Evolutionary conservation across 441 rosid species (phyloP), one percentile per base, ranked within the genome.

Genomic region (Gossypium gossypioides): DNA sequence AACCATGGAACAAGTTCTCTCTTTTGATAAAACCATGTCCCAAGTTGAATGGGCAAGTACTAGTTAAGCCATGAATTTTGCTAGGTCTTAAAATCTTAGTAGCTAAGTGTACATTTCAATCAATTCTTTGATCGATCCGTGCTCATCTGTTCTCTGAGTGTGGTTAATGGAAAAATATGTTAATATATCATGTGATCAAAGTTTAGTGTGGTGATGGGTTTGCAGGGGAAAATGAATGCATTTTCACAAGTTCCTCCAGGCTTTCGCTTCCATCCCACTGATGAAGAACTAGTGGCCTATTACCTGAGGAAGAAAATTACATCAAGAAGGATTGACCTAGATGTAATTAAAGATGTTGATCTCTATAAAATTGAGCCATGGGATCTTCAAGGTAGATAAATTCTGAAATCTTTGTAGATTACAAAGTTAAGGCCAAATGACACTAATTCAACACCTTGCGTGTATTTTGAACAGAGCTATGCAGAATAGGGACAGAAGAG

Each of bases 401-500:
- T 70, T 46, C 27, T 61, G 34, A 61, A 67, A 52, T 12, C 29
- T 9, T 24, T 6, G 12, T 7, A 22, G 15, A 7, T 37, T 18
- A 29, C 40, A 58, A 8, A 24, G 32, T 22, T 22, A 56, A 61
- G 67, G 48, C 67, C 48, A 58, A 61, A 16, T 18, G 48, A 16
- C n/a, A 16, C 32, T 25, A 54, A 32, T 40, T 40, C 12, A 40
- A 8, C 12, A 40, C 44, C 44, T 40, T 40, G 44, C 66, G 59
- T 25, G 60, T 25, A 7, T 34, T 37, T 9, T 40, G 37, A 37
- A 64, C 83, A 93, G 98, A 91, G 76, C 25, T 89, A 44, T 93
- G 98, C 76, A 81, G 84, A 73, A 87, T 91, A 76, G 98, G 97
- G 67, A 77, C 87, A 40, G 90, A 90, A 19, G 92, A 88, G 59